A percentile compares a stretch with the other conserved stretches of the same genome.
Evolutionary conservation across 83 land plant genomes (phyloP).

Genomic region (Thuja plicata): DNA sequence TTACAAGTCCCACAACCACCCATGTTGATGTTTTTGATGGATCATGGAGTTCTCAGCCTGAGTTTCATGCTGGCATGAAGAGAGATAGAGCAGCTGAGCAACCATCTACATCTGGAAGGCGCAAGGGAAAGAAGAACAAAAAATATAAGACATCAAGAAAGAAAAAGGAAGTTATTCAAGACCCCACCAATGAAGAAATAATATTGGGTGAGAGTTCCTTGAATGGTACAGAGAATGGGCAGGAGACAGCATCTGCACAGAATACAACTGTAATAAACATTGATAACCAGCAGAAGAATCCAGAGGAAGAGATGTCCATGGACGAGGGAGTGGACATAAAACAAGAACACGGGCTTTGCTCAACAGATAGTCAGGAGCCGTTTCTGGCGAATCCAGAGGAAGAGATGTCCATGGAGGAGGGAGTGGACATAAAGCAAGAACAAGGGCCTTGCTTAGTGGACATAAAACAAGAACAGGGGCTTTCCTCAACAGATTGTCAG

Average conservation of each 20-base stretch:
- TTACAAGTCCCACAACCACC: neutral
- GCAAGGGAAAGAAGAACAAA: neutral
- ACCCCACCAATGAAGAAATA: neutral
- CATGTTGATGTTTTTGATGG: neutral
- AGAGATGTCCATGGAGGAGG: neutral
- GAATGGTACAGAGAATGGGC: neutral
- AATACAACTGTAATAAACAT: neutral
- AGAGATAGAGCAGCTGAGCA: slow-evolving; percentile 6
- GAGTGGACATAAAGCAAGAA: neutral
- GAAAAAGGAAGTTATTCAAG: neutral
- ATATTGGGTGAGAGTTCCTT: slow-evolving; percentile 5
- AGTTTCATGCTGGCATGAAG: slow-evolving; percentile 3
- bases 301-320: neutral
- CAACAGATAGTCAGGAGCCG: neutral
- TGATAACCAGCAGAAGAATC: neutral
- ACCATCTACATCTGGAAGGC: neutral
- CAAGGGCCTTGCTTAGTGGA: neutral
- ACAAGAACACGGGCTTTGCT: neutral
- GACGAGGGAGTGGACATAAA: neutral
- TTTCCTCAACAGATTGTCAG: neutral
- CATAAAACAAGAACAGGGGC: neutral
- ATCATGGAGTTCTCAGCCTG: neutral
- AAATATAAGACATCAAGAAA: neutral
- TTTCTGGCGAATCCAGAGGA: neutral
- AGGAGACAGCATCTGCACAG: neutral